Percentiles rank a stretch among this genome's conserved stretches.
Evolutionary conservation across 257 asterid genomes (phyloP).

Genomic region (Gentiana dahurica): DNA sequence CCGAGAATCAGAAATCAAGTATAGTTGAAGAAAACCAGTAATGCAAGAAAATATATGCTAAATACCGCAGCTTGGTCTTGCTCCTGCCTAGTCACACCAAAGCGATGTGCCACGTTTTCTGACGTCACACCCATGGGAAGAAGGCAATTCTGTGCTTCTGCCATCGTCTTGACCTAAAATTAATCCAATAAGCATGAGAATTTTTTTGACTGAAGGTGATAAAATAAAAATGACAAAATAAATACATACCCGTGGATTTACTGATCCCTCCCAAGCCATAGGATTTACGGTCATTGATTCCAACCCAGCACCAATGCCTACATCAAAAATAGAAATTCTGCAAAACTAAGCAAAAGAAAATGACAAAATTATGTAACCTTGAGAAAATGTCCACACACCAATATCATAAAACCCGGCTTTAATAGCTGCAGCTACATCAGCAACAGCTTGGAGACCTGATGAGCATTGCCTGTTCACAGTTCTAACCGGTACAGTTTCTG

Average conservation of each 20-base stretch:
- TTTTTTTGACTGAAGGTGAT: neutral
- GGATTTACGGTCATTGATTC: constrained; percentile 90
- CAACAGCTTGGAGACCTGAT: constrained; percentile 99
- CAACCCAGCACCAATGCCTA: constrained; percentile 99
- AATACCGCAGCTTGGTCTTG: constrained; percentile 99
- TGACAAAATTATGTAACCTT: neutral
- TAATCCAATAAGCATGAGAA: constrained; percentile 4
- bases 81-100: constrained; percentile 82
- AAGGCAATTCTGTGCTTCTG: constrained; percentile 89
- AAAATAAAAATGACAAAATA: constrained; percentile 1
- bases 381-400: constrained; percentile 27
- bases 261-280: constrained; percentile 97
- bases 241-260: constrained; percentile 70
- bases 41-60: constrained; percentile 16
- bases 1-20: constrained; percentile 1
- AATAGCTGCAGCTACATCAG: constrained; percentile 99
- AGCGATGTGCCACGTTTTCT: constrained; percentile 95
- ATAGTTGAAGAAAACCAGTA: constrained; percentile 3
- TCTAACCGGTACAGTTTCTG: constrained; percentile 97
- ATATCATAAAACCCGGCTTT: constrained; percentile 98
- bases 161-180: constrained; percentile 63
- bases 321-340: constrained; percentile 10
- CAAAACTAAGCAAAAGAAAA: constrained; percentile 1
- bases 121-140: constrained; percentile 98
- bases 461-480: constrained; percentile 99